A percentile compares a stretch with the other conserved stretches of the same genome.
These are phyloP conservation scores for Angomonas deanei DNA, from an alignment of 208 protist species.

Conservation along the genomic window DNA sequence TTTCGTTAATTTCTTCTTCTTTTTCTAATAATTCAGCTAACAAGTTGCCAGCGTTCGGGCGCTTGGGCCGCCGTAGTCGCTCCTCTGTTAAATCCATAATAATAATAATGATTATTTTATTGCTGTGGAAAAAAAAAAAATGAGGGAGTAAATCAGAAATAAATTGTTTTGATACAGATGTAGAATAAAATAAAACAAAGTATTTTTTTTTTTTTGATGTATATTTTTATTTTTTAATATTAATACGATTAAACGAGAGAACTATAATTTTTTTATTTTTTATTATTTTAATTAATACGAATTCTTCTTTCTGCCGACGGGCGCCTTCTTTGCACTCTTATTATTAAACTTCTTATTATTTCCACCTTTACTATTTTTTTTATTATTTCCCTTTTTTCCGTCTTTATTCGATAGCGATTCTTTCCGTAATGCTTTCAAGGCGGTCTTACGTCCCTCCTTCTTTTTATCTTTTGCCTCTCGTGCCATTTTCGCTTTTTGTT, in stretches of 20 bases:
- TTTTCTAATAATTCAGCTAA: not conserved
- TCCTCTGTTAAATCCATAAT: not conserved
- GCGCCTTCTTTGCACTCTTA: not conserved
- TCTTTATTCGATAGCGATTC: not conserved
- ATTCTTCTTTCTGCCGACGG: not conserved
- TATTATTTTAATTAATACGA: not conserved
- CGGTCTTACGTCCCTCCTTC: constrained; percentile 3
- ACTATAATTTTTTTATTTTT: not conserved
- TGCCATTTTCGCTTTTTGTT: constrained; percentile 15
- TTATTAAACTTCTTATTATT: constrained; percentile 5
- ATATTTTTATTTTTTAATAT: not conserved
- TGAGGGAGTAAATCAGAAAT: not conserved
- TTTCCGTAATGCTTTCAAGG: not conserved
- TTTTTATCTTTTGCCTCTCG: constrained; percentile 15
- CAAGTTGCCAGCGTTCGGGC: not conserved
- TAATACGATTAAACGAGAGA: not conserved
- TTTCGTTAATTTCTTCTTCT: not conserved
- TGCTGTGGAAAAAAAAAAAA: not conserved
- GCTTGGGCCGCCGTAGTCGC: not conserved
- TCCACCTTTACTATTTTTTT: constrained; percentile 1
- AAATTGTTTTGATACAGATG: not conserved
- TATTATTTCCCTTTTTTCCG: constrained; percentile 11
- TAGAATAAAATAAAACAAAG: not conserved
- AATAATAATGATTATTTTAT: no score
- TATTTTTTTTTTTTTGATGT: constrained; percentile 2